Conservation (phyloP, 2,329 filamentous ascomycete genomes). For the Lecanoromycetidae sp. region DNA sequence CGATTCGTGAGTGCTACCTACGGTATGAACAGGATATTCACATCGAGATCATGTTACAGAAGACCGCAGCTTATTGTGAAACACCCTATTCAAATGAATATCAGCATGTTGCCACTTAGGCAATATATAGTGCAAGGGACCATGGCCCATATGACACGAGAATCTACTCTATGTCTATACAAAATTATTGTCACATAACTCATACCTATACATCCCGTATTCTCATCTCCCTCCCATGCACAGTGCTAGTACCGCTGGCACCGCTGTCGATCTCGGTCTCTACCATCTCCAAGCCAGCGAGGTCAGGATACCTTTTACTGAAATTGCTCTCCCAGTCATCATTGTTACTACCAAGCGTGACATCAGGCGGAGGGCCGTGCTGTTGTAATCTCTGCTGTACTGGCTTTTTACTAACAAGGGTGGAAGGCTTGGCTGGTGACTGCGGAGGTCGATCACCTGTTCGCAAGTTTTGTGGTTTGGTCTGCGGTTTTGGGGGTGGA, state of each 20-base stretch:
- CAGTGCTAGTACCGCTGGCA: background rate
- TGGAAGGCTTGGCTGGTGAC: conserved; percentile 12
- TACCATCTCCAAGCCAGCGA: conserved; percentile 79
- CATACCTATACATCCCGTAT: conserved; percentile 11
- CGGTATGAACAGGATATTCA: no score
- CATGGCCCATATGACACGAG: no score
- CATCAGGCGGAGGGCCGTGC: conserved; percentile 45
- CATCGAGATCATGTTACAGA: no score
- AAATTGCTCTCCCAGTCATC: conserved; percentile 63
- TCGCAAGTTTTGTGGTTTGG: conserved; percentile 20
- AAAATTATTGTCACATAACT: background rate
- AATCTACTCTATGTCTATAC: background rate
- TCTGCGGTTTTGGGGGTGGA: conserved; percentile 51
- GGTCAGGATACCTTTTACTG: conserved; percentile 72
- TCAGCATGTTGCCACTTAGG: no score
- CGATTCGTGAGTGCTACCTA: no score
- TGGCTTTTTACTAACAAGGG: conserved; percentile 30
- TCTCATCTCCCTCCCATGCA: conserved; percentile 8
- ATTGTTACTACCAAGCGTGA: conserved; percentile 48
- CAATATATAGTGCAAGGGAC: background rate
- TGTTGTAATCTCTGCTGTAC: conserved; percentile 26
- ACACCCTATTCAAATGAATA: no score
- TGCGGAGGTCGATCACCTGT: conserved; percentile 14
- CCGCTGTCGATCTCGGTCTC: conserved; percentile 46
- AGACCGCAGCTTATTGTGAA: no score